These are phyloP conservation scores for Fusarium devonianum DNA, from an alignment of 2,329 filamentous ascomycete species.

Conservation along the genomic window DNA sequence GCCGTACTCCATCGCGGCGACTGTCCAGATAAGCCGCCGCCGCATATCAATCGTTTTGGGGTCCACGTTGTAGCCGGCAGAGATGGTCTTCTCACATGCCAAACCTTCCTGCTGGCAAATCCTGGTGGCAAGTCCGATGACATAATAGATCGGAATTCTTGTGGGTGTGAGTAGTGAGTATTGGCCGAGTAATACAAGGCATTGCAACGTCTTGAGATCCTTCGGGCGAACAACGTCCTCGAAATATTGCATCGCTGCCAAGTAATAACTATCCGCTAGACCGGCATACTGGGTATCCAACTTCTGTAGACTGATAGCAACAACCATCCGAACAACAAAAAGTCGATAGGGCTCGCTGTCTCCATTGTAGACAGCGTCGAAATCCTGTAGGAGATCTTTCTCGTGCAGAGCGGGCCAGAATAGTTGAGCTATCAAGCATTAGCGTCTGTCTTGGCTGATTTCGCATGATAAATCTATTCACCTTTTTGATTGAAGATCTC, in stretches of 20 bases:
- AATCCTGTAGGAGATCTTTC: constrained; percentile 74
- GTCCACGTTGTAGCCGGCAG: constrained; percentile 67
- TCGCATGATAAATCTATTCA: constrained; percentile 48
- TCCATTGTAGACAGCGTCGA: constrained; percentile 82
- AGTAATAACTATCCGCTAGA: constrained; percentile 91
- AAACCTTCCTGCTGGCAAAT: constrained; percentile 89
- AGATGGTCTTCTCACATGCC: constrained; percentile 87
- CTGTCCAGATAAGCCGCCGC: constrained; percentile 85
- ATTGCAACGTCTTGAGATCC: constrained; percentile 89
- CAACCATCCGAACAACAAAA: constrained; percentile 88
- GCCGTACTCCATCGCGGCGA: constrained; percentile 87
- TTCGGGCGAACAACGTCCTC: constrained; percentile 86
- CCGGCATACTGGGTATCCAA: constrained; percentile 90
- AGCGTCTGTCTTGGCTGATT: constrained; percentile 9
- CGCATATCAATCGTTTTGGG: constrained; percentile 87
- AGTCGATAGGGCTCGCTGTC: constrained; percentile 82
- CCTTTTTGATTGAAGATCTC: constrained; percentile 88
- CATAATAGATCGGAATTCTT: constrained; percentile 89
- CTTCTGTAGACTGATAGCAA: constrained; percentile 94
- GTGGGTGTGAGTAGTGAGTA: constrained; percentile 95
- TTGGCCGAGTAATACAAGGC: constrained; percentile 83
- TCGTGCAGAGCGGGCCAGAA: constrained; percentile 91
- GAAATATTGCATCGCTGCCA: constrained; percentile 84
- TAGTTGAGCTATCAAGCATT: constrained; percentile 71
- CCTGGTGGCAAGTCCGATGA: constrained; percentile 85